Evolutionary conservation across 352 stramenopile species (phyloP).

Genomic region (Pythium rhizo-oryzae): DNA sequence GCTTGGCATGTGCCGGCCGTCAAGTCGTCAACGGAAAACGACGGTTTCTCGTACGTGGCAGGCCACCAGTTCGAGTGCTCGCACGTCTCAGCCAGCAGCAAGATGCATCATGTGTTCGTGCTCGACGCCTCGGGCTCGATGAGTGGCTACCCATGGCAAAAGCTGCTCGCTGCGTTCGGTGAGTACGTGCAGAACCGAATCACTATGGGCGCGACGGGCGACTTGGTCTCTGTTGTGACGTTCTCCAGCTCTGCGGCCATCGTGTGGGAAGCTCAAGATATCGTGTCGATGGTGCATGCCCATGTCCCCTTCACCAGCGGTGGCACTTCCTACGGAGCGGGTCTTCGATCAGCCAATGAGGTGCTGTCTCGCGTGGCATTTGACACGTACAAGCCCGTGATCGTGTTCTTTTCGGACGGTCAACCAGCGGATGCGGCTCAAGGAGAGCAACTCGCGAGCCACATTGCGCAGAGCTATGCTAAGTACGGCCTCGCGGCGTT

Average conservation of each 20-base stretch:
- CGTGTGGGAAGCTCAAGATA: constrained; percentile 53
- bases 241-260: constrained; percentile 52
- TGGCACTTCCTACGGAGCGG: constrained; percentile 56
- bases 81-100: constrained; percentile 49
- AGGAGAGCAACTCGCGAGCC: constrained; percentile 52
- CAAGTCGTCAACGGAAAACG: constrained; percentile 33
- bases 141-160: constrained; percentile 52
- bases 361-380: constrained; percentile 72
- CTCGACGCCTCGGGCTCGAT: constrained; percentile 84
- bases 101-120: constrained; percentile 83
- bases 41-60: constrained; percentile 55
- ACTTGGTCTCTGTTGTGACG: constrained; percentile 80
- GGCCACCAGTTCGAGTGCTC: constrained; percentile 79
- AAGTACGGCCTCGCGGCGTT: constrained; percentile 62
- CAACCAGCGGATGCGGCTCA: constrained; percentile 46
- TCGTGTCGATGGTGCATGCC: constrained; percentile 41
- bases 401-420: constrained; percentile 85
- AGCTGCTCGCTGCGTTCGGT: constrained; percentile 58
- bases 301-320: constrained; percentile 40
- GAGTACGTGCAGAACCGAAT: constrained; percentile 77
- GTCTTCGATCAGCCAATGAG: constrained; percentile 58
- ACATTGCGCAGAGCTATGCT: constrained; percentile 59
- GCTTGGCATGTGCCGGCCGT: constrained; percentile 58
- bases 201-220: constrained; percentile 43
- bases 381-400: constrained; percentile 57